These are phyloP conservation scores for Paraglomus occultum DNA, from an alignment of 192 early-diverging fungal genomes.

Conservation along the genomic window DNA sequence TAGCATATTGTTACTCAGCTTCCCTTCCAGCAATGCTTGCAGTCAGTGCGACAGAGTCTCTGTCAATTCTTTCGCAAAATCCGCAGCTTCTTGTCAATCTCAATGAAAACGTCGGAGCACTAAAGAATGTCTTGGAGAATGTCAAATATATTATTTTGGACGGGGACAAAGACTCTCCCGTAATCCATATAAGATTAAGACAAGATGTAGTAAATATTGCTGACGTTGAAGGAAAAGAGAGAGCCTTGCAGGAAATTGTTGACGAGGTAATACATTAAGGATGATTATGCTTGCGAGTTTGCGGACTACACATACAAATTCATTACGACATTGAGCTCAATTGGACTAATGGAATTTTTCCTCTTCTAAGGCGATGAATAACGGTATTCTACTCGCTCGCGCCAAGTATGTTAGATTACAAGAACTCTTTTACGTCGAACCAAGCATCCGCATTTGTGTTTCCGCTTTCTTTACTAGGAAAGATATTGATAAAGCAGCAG, in stretches of 20 bases:
- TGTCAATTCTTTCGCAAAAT: constrained; percentile 59
- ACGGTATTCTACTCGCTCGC: constrained; percentile 82
- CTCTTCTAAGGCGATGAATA: constrained; percentile 51
- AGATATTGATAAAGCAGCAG: constrained; percentile 83
- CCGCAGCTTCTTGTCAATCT: constrained; percentile 52
- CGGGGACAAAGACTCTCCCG: constrained; percentile 56
- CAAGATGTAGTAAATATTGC: constrained; percentile 30
- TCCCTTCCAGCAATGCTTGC: constrained; percentile 92
- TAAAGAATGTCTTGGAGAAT: constrained; percentile 60
- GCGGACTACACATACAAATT: constrained; percentile 22
- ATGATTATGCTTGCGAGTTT: background rate
- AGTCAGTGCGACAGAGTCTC: constrained; percentile 81
- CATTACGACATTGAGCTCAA: background rate
- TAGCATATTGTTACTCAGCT: constrained; percentile 91
- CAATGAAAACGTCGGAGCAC: constrained; percentile 58
- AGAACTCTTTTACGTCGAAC: constrained; percentile 68
- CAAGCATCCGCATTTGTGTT: constrained; percentile 83
- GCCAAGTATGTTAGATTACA: constrained; percentile 87
- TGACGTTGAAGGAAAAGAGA: constrained; percentile 64
- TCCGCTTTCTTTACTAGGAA: constrained; percentile 73
- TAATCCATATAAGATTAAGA: constrained; percentile 75
- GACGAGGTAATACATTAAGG: constrained; percentile 50
- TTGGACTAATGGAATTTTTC: background rate
- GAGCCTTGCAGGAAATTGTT: constrained; percentile 76
- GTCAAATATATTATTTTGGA: constrained; percentile 49